Evolutionary conservation across 331 rosid species (phyloP).

Genomic region (Quercus tomentella): DNA sequence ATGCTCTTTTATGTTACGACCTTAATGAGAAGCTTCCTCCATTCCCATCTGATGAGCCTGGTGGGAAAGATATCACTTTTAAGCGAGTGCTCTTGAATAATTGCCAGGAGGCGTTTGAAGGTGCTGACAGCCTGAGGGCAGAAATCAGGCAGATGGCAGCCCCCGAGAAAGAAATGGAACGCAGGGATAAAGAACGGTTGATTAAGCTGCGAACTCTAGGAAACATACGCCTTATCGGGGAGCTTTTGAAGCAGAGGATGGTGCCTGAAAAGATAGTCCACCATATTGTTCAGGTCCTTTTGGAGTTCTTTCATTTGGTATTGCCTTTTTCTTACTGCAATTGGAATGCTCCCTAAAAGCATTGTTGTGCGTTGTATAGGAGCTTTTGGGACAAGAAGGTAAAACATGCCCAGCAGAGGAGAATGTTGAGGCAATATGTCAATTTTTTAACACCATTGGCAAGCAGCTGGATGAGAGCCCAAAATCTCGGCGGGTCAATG

Average conservation of each 20-base stretch:
- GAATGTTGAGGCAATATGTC: slow-evolving; percentile 56
- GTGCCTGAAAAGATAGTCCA: slow-evolving; percentile 53
- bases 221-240: slow-evolving; percentile 50
- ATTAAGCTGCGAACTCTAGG: slow-evolving; percentile 50
- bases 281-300: slow-evolving; percentile 43
- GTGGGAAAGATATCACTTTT: slow-evolving; percentile 47
- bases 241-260: slow-evolving; percentile 56
- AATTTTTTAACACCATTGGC: slow-evolving; percentile 46
- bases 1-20: slow-evolving; percentile 45
- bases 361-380: slow-evolving; percentile 23
- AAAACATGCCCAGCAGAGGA: slow-evolving; percentile 49
- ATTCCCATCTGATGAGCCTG: slow-evolving; percentile 47
- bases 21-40: slow-evolving; percentile 43
- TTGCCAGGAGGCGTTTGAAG: slow-evolving; percentile 61
- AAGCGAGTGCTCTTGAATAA: slow-evolving; percentile 50
- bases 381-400: slow-evolving; percentile 42
- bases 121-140: slow-evolving; percentile 42
- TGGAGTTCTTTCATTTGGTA: neutral
- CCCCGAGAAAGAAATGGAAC: slow-evolving; percentile 51
- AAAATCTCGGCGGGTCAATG: slow-evolving; percentile 32
- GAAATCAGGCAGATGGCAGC: slow-evolving; percentile 42
- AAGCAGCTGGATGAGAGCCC: slow-evolving; percentile 37
- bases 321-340: neutral
- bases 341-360: neutral
- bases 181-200: slow-evolving; percentile 47